phyloP scores from a whole-genome alignment of 495 filamentous ascomycete species.

The Lasiosphaeria ovina region DNA sequence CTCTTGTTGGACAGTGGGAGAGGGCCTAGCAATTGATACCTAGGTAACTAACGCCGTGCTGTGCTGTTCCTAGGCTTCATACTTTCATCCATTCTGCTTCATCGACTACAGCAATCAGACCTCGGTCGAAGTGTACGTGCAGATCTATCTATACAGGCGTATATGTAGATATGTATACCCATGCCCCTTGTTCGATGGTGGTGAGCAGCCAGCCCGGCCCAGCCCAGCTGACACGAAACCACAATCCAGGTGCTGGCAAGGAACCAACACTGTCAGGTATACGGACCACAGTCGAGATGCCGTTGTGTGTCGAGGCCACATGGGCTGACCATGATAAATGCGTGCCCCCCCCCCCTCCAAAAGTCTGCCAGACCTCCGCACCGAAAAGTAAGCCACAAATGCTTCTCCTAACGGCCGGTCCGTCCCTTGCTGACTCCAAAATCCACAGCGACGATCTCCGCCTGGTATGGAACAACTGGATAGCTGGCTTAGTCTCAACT shows the following conservation, averaged over 20 bases:
- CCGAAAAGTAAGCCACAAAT: conserved; percentile 41
- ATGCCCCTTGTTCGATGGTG: conserved; percentile 4
- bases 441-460: conserved; percentile 43
- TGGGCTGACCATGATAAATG: neutral
- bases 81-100: conserved; percentile 66
- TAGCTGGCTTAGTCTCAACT: conserved; percentile 58
- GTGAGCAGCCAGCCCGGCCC: neutral
- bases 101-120: conserved; percentile 64
- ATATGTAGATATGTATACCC: conserved; percentile 17
- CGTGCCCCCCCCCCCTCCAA: neutral
- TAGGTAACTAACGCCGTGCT: neutral
- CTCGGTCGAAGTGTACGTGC: conserved; percentile 36
- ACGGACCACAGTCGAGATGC: neutral
- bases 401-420: neutral
- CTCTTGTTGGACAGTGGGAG: no score
- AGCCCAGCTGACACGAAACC: conserved; percentile 1
- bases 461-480: conserved; percentile 63
- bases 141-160: conserved; percentile 28
- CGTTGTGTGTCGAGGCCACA: neutral
- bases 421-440: conserved; percentile 1
- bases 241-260: conserved; percentile 59
- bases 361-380: conserved; percentile 67
- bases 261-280: conserved; percentile 53
- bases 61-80: conserved; percentile 30
- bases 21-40: no score